Evolutionary conservation across 2,329 filamentous ascomycete species (phyloP), one percentile per base, ranked within the genome.

Genomic region (Pseudopyrenochaeta lycopersici): DNA sequence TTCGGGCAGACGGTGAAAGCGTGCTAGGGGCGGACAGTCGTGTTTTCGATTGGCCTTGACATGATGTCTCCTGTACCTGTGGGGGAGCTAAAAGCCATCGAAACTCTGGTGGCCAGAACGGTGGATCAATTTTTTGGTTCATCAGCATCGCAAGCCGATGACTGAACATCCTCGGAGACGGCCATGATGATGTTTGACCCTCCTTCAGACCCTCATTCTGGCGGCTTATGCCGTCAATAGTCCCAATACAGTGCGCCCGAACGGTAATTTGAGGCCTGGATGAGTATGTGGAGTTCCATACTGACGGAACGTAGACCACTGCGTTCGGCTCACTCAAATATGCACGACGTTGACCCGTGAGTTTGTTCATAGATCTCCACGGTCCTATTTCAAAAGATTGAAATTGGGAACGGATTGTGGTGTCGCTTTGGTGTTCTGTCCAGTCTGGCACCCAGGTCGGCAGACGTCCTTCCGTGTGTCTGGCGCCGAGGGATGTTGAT

Each of bases 391-490:
- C 50, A 1, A 36, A n/a, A 23, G 20, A 21, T 29, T 52, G 52
- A 12, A 58, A 58, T 29, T 55, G 55, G 14, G 41, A 41, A 29
- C 39, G 49, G 5, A 59, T n/a, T 1, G 43, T 52, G 1, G 45
- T 41, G 12, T 56, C 43, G n/a, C 33, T 48, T 3, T 30, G 31
- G 2, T 38, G 46, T 11, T 49, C 48, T 10, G 30, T 44, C 56
- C 56, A 59, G n/a, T 59, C 46, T 1, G 56, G 56, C 11, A 53
- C 56, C 56, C 56, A 59, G n/a, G 56, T 56, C 4, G 56, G 56
- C 2, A 59, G 32, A 7, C 27, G 0, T 14, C 18, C 33, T 6
- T 41, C 33, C 10, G 29, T 6, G 7, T 52, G 39, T 31, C 42
- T 46, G 2, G 15, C 7, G 7, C 35, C 32, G 20, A 47, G 52